Evolutionary conservation across 2,329 filamentous ascomycete species (phyloP).

Genomic region (Cordyceps javanica): DNA sequence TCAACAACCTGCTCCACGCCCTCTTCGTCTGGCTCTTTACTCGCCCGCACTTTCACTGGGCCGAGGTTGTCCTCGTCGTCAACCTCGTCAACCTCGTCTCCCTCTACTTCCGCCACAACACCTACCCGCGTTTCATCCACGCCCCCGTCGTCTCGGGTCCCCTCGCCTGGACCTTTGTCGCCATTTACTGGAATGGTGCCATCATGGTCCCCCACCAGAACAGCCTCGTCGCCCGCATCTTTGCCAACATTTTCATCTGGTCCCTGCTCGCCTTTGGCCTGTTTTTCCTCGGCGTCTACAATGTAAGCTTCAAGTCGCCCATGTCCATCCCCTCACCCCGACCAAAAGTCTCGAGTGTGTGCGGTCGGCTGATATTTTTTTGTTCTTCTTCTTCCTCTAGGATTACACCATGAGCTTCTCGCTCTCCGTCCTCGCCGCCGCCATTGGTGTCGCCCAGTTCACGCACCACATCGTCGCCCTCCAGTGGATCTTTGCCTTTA

Average conservation of each 20-base stretch:
- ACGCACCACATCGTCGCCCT: conserved; percentile 65
- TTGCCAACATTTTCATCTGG: conserved; percentile 88
- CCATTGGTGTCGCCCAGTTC: conserved; percentile 75
- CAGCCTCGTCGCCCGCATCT: conserved; percentile 63
- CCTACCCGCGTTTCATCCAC: conserved; percentile 69
- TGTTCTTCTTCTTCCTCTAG: conserved; percentile 26
- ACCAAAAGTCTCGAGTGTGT: too few species aligned
- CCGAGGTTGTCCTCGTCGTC: conserved; percentile 68
- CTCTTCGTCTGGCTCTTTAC: conserved; percentile 81
- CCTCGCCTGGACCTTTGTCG: conserved; percentile 77
- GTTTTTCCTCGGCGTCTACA: conserved; percentile 69
- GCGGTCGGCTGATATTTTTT: not conserved
- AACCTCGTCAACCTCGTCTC: conserved; percentile 77
- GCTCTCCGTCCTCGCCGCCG: conserved; percentile 64
- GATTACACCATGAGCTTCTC: conserved; percentile 75
- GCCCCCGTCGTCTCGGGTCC: conserved; percentile 69
- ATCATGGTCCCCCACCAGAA: conserved; percentile 67
- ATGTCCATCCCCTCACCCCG: not conserved
- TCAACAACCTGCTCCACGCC: conserved; percentile 78
- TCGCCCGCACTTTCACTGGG: conserved; percentile 65
- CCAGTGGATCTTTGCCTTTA: conserved; percentile 90
- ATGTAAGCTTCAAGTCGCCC: conserved; percentile 41
- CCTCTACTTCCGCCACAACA: conserved; percentile 75
- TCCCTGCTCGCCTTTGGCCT: conserved; percentile 68
- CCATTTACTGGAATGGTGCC: conserved; percentile 84